Percentiles rank a stretch among this genome's conserved stretches.
Evolutionary conservation across 2,329 filamentous ascomycete species (phyloP).

Genomic region (Aureobasidium sp.): DNA sequence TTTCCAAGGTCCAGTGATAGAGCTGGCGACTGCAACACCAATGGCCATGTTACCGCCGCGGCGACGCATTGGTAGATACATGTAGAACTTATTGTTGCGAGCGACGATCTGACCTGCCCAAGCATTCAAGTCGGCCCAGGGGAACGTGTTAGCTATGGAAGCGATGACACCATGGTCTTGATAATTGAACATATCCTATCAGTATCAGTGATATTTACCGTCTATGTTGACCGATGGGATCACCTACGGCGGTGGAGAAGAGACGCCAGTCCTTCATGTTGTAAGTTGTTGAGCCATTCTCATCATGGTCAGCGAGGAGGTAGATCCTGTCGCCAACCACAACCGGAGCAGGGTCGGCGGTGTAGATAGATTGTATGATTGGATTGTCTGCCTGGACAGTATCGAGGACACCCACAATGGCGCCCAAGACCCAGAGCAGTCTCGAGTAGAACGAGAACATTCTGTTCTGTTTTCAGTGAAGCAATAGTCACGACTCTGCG

Average conservation of each 20-base stretch:
- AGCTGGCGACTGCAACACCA: slow-evolving; percentile 18
- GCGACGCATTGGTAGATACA: slow-evolving; percentile 16
- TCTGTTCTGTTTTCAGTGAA: neutral
- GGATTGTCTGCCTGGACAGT: slow-evolving; percentile 1
- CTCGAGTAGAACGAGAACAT: neutral
- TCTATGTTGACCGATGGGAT: neutral
- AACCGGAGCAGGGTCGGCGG: slow-evolving; percentile 20
- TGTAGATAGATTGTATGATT: slow-evolving; percentile 12
- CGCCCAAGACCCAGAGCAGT: neutral
- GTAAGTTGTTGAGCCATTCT: slow-evolving; percentile 18
- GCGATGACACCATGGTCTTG: slow-evolving; percentile 4
- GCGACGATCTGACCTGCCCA: slow-evolving; percentile 20
- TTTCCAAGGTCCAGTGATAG: slow-evolving; percentile 20
- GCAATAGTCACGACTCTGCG: neutral
- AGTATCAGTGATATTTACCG: neutral
- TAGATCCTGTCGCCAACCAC: slow-evolving; percentile 19
- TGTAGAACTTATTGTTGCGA: slow-evolving; percentile 21
- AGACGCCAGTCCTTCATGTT: slow-evolving; percentile 23
- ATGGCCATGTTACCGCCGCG: slow-evolving; percentile 14
- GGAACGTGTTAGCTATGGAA: slow-evolving; percentile 6
- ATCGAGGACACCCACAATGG: neutral
- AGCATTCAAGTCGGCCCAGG: slow-evolving; percentile 4
- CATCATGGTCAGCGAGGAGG: slow-evolving; percentile 20
- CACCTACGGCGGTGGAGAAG: slow-evolving; percentile 1
- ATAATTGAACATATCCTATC: slow-evolving; percentile 2